Conservation (phyloP, 345 rosid genomes). For the Mangifera indica region DNA sequence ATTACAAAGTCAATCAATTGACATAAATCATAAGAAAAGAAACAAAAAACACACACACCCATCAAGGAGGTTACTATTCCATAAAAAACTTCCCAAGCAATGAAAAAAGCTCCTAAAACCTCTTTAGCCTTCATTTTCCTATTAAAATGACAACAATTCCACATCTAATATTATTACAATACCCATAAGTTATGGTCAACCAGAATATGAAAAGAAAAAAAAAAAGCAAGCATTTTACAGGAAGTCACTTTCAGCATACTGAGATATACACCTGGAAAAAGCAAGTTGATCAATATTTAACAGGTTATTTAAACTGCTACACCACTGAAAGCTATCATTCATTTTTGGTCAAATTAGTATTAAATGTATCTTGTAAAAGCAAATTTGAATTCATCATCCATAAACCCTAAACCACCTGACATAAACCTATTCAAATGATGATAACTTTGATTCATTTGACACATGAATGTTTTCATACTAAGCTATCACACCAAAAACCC, state of each 20-base stretch:
- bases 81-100: neutral
- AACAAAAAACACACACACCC: neutral
- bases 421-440: neutral
- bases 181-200: too few relatives aligned
- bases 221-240: too few relatives aligned
- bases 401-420: neutral
- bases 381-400: neutral
- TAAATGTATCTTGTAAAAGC: neutral
- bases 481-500: too few relatives aligned
- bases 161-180: too few relatives aligned
- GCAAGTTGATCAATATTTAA: neutral
- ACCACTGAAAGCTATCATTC: neutral
- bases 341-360: neutral
- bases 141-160: too few relatives aligned
- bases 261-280: too few relatives aligned
- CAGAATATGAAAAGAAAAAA: too few relatives aligned
- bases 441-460: neutral
- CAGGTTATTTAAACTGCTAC: neutral
- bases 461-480: neutral
- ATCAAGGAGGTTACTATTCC: neutral
- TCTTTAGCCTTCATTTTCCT: too few relatives aligned
- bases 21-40: neutral
- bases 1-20: slow-evolving; percentile 10
- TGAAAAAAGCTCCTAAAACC: neutral
- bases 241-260: too few relatives aligned